Evolutionary conservation across 2,329 filamentous ascomycete genomes (phyloP), one percentile per base, ranked within the genome.

Genomic region (Trichoderma koningii): DNA sequence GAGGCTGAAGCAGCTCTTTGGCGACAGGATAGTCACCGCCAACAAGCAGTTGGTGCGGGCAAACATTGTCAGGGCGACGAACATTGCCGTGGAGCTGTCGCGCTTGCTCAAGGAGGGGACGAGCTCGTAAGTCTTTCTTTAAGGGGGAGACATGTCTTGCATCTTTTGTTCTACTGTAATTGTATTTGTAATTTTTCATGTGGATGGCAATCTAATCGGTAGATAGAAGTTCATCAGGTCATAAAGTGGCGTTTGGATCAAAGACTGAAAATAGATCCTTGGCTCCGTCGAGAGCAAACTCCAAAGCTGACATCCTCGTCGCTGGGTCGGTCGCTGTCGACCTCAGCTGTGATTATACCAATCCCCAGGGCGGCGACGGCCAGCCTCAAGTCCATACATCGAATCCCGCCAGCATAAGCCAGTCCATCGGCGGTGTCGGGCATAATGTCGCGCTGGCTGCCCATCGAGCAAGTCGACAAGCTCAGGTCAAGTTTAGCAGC

Each of bases 291-390:
- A 59, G 45, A 55, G 63, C 53, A n/a, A 61, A 65, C 15, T 67
- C 67, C 67, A 74, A 74, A 68, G 80, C 83, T 59, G 88, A 93
- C 69, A 83, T 97, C n/a, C 79, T 97, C 30, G 92, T 97, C 50
- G 91, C 93, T 59, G 94, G 93, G n/a, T 92, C 92, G 14, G 85
- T 98, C 34, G 94, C 94, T 17, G 83, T 97, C 67, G 94, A 98
- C 76, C 81, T 95, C 42, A 90, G 89, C 69, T 97, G 94, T 80
- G 90, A 97, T 75, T 95, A 89, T 69, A 67, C 70, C 17, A 66
- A 69, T 21, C 62, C 70, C 47, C 73, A 70, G 45, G 64, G 72
- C 2, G 72, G 71, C 9, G 70, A 74, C 23, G 64, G 62, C 5
- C 74, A 77, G 5, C 83, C 87, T 6, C 79, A 83, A 57, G 80